Percentiles rank a stretch among this genome's conserved stretches.
Conservation (phyloP, 2,329 filamentous ascomycete genomes). For the Phyllosticta capitalensis region DNA sequence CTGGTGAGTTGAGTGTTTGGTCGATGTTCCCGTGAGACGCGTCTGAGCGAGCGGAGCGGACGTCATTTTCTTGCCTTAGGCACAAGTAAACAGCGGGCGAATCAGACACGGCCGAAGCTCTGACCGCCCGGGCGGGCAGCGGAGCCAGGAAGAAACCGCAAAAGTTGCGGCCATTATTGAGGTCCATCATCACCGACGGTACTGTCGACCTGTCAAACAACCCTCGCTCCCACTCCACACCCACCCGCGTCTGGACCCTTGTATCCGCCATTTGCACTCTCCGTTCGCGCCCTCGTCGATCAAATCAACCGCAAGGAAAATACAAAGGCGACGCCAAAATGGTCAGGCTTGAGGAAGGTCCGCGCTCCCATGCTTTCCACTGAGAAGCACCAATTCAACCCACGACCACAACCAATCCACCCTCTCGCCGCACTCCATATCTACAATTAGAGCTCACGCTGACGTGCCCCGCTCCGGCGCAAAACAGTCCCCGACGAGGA, state of each 20-base stretch:
- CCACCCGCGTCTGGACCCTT: background rate
- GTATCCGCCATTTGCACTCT: background rate
- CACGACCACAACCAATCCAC: background rate
- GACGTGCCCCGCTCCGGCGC: background rate
- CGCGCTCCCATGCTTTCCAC: background rate
- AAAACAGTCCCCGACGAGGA: constrained; percentile 76
- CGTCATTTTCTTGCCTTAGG: background rate
- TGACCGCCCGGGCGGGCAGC: background rate
- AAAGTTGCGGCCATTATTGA: constrained; percentile 10
- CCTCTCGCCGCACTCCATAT: background rate
- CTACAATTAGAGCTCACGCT: background rate
- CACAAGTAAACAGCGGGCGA: too few species aligned
- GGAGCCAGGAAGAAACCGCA: background rate
- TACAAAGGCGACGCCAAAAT: constrained; percentile 46
- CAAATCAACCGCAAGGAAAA: background rate
- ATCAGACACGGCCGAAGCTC: constrained; percentile 1
- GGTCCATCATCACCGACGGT: constrained; percentile 3
- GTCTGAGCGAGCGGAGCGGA: background rate
- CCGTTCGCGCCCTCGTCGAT: background rate
- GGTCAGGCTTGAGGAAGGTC: constrained; percentile 84
- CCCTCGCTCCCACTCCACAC: background rate
- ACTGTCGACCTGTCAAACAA: background rate
- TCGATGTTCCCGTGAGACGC: background rate
- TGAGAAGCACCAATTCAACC: background rate
- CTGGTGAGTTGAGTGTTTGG: background rate